Evolutionary conservation across 208 protist genomes (phyloP), one percentile per base, ranked within the genome.

Genomic region (Wallacemonas collosoma): DNA sequence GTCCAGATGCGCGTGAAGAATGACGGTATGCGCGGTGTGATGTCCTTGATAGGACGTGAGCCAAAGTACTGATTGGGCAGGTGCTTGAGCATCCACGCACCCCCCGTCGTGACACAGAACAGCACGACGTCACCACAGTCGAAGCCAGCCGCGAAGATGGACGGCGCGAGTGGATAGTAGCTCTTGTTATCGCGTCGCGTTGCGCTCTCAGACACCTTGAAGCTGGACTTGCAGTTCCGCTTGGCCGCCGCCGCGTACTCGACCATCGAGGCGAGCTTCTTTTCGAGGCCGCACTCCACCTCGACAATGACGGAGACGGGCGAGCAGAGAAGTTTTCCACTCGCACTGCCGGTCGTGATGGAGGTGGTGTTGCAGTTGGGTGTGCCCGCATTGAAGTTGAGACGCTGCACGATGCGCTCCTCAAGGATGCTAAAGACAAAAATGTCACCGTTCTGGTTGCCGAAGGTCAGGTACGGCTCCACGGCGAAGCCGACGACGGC

Each of bases 381-480:
- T 9, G 50, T 64, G 68, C 68, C 71, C n/a, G 68, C 71, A 54
- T 72, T 82, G 69, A 73, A 93, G 81, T 95, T 95, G 39, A 95
- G 76, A 55, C 85, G 86, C 72, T 93, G 85, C 39, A 95, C 70
- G 57, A 94, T 73, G 51, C 77, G 72, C 65, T 82, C 81, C 51
- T 91, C 79, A 44, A 95, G 81, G 2, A 93, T 75, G 45, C 80
- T 86, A 63, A 90, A 88, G 69, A 95, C 65, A 67, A 94, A 76
- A 45, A 93, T 73, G 62, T 94, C 85, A 6, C 96, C 89, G 72
- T 82, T 86, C 68, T 95, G 85, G 60, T 97, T 96, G 44, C 93
- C 86, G 9, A 98, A 71, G 14, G 98, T 48, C 2, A 95, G 77
- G 55, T 87, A 79, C 5, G 97, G 93, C 76, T 97, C 85, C 26